Evolutionary conservation across 208 protist genomes (phyloP).

Genomic region (Kentomonas sorsogonicus): DNA sequence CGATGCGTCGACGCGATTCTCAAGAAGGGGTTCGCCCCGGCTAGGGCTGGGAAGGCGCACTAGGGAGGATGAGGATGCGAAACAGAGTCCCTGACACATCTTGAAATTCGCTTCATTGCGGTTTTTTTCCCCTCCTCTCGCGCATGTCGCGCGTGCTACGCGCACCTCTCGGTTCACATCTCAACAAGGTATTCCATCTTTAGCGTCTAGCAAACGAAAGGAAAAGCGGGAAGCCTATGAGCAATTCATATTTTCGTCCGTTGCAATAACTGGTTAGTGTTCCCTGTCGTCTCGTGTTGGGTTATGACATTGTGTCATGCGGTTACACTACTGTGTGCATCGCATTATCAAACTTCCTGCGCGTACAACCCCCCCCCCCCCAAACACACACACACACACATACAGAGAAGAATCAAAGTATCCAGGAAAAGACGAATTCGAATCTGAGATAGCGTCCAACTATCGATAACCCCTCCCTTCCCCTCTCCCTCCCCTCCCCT

Average conservation of each 20-base stretch:
- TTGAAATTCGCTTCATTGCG: too few relatives aligned
- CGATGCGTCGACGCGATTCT: slow-evolving; percentile 51
- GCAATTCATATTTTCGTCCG: neutral
- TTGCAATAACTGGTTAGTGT: neutral
- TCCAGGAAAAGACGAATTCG: neutral
- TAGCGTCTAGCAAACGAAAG: too few relatives aligned
- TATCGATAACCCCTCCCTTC: neutral
- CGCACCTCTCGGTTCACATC: too few relatives aligned
- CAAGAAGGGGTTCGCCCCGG: slow-evolving; percentile 14
- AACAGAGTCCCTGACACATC: too few relatives aligned
- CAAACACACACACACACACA: neutral
- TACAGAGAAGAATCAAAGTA: neutral
- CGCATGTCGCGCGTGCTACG: too few relatives aligned
- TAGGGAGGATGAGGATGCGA: too few relatives aligned
- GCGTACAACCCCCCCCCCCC: too few relatives aligned
- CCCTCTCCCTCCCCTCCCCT: neutral
- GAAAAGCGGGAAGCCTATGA: neutral
- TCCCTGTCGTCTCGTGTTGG: neutral
- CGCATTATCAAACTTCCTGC: too few relatives aligned
- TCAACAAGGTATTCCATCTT: too few relatives aligned
- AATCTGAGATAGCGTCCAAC: neutral
- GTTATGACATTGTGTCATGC: too few relatives aligned
- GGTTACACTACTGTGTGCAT: too few relatives aligned
- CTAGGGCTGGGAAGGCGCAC: neutral
- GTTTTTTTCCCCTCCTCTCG: too few relatives aligned